Base-by-base conservation (phyloP, 108 stramenopile genomes). In the Ochromonas danica region DNA sequence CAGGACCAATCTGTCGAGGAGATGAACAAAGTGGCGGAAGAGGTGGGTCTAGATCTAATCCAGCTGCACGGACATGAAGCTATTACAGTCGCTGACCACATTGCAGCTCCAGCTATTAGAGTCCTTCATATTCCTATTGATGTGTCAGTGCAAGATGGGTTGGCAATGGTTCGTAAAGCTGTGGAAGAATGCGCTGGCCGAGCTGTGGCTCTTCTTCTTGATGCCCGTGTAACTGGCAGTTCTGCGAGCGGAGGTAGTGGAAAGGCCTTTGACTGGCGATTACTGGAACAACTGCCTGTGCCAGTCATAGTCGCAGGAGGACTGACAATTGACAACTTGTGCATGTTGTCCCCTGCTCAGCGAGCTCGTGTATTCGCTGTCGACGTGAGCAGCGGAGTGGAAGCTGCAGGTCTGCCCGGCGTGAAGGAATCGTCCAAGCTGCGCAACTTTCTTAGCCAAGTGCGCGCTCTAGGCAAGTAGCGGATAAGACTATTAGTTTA, bases 261-360 rank as follows among this genome's bases (percentile, higher is more conserved):
- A n/a, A 72, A 86, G 28, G 89, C 91, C 1, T 98, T 98, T 80
- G 97, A 98, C 84, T 94, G 93, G 90, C 3, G 1, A 0, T 57
- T 80, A n/a, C 77, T 27, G 38, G 79, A 80, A 51, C 43, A 42
- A 1, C 36, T 1, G 40, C 81, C 95, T 1, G 67, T 97, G 17
- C 97, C 97, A 0, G 94, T 97, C n/a, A 93, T 98, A 30, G 92
- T 98, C 70, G 97, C 97, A 1, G 97, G 97, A 40, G 97, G 97
- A 22, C n/a, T n/a, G n/a, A n/a, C n/a, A n/a, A n/a, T n/a, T n/a
- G n/a, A n/a, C n/a, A n/a, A n/a, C n/a, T n/a, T n/a, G n/a, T n/a
- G n/a, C n/a, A n/a, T n/a, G n/a, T 84, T 98, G 63, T 51, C 45
- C 22, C 45, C 45, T 51, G 6, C 45, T 14, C 6, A 51, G 6